Evolutionary conservation across 2,329 filamentous ascomycete species (phyloP).

Genomic region (Fusarium scirpi): DNA sequence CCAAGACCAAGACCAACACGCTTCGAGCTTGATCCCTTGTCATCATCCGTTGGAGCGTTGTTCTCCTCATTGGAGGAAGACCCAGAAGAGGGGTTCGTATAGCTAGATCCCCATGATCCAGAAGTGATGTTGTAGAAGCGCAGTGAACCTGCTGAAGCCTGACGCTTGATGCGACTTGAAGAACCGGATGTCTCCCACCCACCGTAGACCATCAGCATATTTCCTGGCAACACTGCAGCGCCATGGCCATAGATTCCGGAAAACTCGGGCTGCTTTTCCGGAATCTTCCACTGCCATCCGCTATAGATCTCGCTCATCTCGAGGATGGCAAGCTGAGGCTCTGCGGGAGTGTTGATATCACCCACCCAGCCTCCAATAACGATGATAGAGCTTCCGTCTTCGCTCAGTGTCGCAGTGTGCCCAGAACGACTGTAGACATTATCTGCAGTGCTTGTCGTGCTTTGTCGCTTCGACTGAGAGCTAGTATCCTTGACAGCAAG

Average conservation of each 20-base stretch:
- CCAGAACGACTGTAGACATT: constrained; percentile 85
- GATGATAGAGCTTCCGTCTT: constrained; percentile 81
- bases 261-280: constrained; percentile 60
- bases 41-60: constrained; percentile 42
- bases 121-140: constrained; percentile 70
- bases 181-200: constrained; percentile 67
- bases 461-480: constrained; percentile 21
- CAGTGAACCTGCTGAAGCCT: constrained; percentile 44
- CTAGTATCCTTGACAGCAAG: constrained; percentile 59
- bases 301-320: constrained; percentile 81
- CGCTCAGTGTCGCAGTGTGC: constrained; percentile 84
- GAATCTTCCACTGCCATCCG: constrained; percentile 78
- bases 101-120: constrained; percentile 64
- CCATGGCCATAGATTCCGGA: constrained; percentile 72
- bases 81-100: constrained; percentile 58
- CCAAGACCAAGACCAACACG: constrained; percentile 57
- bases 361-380: constrained; percentile 95
- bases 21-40: constrained; percentile 40
- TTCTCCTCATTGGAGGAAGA: constrained; percentile 14
- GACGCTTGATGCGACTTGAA: constrained; percentile 52
- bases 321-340: constrained; percentile 84
- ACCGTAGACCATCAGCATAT: constrained; percentile 76
- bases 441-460: constrained; percentile 45
- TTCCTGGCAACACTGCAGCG: constrained; percentile 71
- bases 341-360: constrained; percentile 77